These are phyloP conservation scores for Aschersonia sp. DNA, from an alignment of 2,329 filamentous ascomycete species.

Conservation along the genomic window DNA sequence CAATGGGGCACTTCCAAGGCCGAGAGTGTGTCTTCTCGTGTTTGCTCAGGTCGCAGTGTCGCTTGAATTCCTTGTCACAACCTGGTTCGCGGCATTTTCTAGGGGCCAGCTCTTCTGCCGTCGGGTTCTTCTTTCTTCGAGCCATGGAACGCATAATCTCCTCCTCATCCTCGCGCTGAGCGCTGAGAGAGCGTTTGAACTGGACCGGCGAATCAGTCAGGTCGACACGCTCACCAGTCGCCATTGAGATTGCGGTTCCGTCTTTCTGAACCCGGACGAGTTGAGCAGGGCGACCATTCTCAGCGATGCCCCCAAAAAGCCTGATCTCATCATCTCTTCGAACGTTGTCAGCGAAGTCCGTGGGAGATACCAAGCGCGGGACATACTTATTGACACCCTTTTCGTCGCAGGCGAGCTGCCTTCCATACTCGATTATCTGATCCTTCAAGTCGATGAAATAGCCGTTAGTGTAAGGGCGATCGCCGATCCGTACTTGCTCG, in stretches of 20 bases:
- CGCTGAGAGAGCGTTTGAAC: conserved; percentile 52
- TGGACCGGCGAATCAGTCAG: conserved; percentile 33
- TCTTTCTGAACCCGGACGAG: conserved; percentile 71
- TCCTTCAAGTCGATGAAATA: conserved; percentile 95
- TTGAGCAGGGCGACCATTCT: conserved; percentile 72
- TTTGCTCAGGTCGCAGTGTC: conserved; percentile 94
- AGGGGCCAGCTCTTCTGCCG: conserved; percentile 66
- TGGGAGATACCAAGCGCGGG: conserved; percentile 15
- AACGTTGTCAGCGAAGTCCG: conserved; percentile 13
- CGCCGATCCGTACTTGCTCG: conserved; percentile 71
- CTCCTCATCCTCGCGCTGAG: conserved; percentile 65
- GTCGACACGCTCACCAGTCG: conserved; percentile 51
- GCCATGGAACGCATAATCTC: conserved; percentile 87
- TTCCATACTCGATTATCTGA: conserved; percentile 81
- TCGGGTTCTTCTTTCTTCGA: conserved; percentile 83
- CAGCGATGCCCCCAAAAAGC: conserved; percentile 65
- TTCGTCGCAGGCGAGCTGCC: conserved; percentile 64
- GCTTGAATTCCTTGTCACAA: conserved; percentile 87
- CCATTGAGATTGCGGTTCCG: conserved; percentile 66
- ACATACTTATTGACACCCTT: conserved; percentile 47
- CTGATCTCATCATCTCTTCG: conserved; percentile 51
- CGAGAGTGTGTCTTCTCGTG: conserved; percentile 96
- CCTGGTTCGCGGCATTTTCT: conserved; percentile 61
- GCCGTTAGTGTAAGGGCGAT: conserved; percentile 85
- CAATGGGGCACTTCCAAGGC: conserved; percentile 80